phyloP scores from a whole-genome alignment of 2,329 filamentous ascomycete genomes.

The Pseudogymnoascus sp. region DNA sequence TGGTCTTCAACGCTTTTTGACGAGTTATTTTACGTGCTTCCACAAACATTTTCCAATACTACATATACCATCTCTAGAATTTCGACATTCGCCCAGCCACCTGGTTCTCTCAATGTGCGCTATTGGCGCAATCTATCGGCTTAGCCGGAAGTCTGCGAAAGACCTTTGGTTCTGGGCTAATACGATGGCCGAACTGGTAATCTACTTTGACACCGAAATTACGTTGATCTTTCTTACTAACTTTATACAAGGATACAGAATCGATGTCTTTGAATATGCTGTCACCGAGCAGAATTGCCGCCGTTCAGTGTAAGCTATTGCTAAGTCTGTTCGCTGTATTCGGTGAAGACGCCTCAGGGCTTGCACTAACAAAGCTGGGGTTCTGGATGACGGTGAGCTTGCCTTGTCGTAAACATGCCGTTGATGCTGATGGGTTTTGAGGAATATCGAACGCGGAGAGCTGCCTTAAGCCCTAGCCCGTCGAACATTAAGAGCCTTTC shows the following conservation, averaged over 20 bases:
- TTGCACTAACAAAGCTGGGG: not conserved
- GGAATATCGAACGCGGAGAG: not conserved
- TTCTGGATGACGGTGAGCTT: not conserved
- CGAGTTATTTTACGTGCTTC: too few relatives aligned
- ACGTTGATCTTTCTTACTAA: not conserved
- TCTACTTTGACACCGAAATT: not conserved
- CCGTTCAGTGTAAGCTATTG: not conserved
- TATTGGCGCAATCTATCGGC: conserved; percentile 28
- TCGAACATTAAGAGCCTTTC: not conserved
- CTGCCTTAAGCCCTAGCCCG: not conserved
- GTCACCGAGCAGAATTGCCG: not conserved
- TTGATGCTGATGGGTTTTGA: too few relatives aligned
- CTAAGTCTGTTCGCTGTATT: not conserved
- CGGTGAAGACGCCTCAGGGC: not conserved
- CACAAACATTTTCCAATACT: too few relatives aligned
- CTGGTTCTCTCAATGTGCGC: conserved; percentile 29
- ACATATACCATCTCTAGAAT: too few relatives aligned
- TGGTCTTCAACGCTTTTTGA: too few relatives aligned
- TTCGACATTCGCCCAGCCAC: conserved; percentile 10
- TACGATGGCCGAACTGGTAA: conserved; percentile 1
- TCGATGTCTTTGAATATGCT: not conserved
- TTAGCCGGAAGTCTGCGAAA: conserved; percentile 26
- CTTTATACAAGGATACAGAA: not conserved
- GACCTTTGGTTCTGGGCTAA: conserved; percentile 15
- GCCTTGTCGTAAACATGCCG: too few relatives aligned